Conservation (phyloP, 306 rosid genomes). For the Styphnolobium japonicum region DNA sequence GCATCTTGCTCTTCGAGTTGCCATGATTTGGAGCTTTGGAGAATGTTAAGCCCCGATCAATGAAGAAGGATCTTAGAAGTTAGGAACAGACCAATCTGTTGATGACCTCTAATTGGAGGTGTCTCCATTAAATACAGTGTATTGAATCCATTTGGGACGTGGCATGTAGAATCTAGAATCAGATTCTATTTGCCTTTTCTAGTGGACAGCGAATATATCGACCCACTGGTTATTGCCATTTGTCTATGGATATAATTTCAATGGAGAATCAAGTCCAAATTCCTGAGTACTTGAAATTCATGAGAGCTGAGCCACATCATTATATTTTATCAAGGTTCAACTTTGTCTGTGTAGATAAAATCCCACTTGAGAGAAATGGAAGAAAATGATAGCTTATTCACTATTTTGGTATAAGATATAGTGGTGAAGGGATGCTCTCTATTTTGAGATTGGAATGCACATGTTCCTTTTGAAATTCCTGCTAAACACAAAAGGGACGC, state of each 20-base stretch:
- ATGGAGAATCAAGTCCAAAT: neutral
- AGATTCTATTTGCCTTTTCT: slow-evolving; percentile 16
- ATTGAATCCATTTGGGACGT: neutral
- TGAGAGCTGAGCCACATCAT: neutral
- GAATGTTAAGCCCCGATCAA: neutral
- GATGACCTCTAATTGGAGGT: neutral
- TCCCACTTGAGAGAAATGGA: neutral
- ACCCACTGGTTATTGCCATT: neutral
- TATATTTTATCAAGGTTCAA: neutral
- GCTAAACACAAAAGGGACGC: too few relatives aligned
- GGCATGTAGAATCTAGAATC: slow-evolving; percentile 24
- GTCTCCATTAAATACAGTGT: neutral
- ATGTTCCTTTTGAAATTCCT: neutral
- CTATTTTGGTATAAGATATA: neutral
- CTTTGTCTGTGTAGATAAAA: neutral
- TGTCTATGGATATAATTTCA: neutral
- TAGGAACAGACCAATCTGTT: neutral
- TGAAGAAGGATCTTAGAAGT: neutral
- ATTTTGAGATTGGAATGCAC: neutral
- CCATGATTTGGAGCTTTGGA: slow-evolving; percentile 16
- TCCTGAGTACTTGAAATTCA: neutral
- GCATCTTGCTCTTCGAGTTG: slow-evolving; percentile 34
- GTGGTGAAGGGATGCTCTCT: neutral
- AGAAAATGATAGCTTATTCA: neutral
- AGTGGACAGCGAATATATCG: slow-evolving; percentile 17